phyloP scores from a whole-genome alignment of 805 yeast genomes.

The Ogataea paraovalis region DNA sequence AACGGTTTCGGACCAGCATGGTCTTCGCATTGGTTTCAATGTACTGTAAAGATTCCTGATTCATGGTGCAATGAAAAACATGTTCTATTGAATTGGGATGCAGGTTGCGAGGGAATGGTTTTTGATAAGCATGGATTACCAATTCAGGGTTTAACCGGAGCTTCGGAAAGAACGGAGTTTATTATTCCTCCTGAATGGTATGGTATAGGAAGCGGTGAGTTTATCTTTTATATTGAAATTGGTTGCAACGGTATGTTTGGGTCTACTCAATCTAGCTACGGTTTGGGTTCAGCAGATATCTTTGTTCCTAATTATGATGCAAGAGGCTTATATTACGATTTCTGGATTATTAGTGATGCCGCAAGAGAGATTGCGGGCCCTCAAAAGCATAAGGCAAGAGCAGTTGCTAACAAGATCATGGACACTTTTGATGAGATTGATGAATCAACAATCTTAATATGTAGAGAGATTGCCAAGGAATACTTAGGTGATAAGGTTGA shows the following conservation, averaged over 20 bases:
- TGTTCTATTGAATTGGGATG: conserved; percentile 77
- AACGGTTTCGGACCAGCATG: conserved; percentile 90
- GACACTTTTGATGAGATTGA: conserved; percentile 74
- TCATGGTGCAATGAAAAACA: conserved; percentile 51
- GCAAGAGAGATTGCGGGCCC: conserved; percentile 82
- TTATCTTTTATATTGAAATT: conserved; percentile 76
- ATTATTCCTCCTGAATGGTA: conserved; percentile 56
- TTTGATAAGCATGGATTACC: conserved; percentile 66
- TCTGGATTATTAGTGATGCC: conserved; percentile 85
- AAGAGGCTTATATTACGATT: conserved; percentile 71
- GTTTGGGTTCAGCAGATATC: conserved; percentile 66
- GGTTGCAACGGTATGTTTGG: conserved; percentile 93
- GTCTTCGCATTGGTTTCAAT: conserved; percentile 93
- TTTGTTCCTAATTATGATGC: conserved; percentile 81
- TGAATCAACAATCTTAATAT: conserved; percentile 48
- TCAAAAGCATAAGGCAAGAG: conserved; percentile 81
- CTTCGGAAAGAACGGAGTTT: conserved; percentile 76
- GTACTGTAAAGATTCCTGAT: conserved; percentile 60
- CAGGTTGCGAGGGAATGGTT: conserved; percentile 79
- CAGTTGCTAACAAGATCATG: conserved; percentile 78
- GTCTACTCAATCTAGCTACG: conserved; percentile 61
- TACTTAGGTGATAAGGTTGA: conserved; percentile 67
- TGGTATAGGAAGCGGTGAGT: conserved; percentile 39
- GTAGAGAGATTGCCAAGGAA: conserved; percentile 62
- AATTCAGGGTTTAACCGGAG: conserved; percentile 81